phyloP scores from a whole-genome alignment of 495 filamentous ascomycete genomes.

The Barbatosphaeria neglecta region DNA sequence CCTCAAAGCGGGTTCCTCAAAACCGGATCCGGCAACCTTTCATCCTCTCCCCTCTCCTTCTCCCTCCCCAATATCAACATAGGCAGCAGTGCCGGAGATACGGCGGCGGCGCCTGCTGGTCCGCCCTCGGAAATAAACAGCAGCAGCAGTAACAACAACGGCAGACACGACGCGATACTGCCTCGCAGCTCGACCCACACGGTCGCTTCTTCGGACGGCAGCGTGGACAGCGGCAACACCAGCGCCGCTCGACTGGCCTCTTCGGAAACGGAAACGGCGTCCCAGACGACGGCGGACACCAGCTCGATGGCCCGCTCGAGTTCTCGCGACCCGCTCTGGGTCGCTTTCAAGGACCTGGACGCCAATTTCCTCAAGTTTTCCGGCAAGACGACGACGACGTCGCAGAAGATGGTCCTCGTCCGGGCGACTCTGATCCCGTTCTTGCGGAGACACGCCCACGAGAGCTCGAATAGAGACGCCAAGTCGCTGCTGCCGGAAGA shows the following conservation, averaged over 20 bases:
- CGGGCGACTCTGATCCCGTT: conserved; percentile 76
- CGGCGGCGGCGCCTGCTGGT: conserved; percentile 6
- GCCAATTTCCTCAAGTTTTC: conserved; percentile 77
- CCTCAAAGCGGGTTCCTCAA: conserved; percentile 25
- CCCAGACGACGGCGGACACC: conserved; percentile 39
- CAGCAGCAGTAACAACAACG: too few relatives aligned
- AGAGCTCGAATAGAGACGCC: conserved; percentile 53
- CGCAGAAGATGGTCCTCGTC: conserved; percentile 70
- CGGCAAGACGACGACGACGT: conserved; percentile 55
- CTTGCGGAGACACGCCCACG: conserved; percentile 56
- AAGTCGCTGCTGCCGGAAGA: conserved; percentile 57
- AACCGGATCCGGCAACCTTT: conserved; percentile 3
- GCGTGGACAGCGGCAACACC: conserved; percentile 19
- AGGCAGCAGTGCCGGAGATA: conserved; percentile 6
- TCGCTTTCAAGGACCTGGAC: conserved; percentile 68
- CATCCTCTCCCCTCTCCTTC: conserved; percentile 9
- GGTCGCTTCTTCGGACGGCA: conserved; percentile 12
- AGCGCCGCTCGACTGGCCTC: conserved; percentile 41
- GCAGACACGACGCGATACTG: conserved; percentile 23
- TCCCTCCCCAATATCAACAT: conserved; percentile 15
- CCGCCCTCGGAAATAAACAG: too few relatives aligned
- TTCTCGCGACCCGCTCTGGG: conserved; percentile 80
- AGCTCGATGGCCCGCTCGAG: conserved; percentile 31
- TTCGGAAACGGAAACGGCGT: conserved; percentile 45
- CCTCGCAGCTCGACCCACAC: conserved; percentile 43